Evolutionary conservation across 2,329 filamentous ascomycete genomes (phyloP).

Genomic region (Didymella lethalis): DNA sequence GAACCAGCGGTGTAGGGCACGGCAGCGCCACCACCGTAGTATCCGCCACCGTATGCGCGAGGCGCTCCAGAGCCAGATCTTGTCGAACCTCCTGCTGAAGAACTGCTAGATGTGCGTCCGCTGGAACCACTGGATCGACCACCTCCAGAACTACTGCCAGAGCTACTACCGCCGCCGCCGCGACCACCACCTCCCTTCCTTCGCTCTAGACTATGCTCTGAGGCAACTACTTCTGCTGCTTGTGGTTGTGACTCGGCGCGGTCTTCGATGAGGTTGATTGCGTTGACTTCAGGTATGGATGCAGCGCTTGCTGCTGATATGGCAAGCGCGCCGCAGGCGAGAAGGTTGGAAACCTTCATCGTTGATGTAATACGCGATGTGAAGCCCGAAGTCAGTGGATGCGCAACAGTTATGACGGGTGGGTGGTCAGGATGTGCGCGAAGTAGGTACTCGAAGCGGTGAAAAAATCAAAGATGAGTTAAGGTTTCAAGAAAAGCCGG

Average conservation of each 20-base stretch:
- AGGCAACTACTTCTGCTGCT: slow-evolving; percentile 37
- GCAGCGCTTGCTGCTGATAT: slow-evolving; percentile 34
- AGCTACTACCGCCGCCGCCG: slow-evolving; percentile 31
- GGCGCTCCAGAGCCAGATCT: slow-evolving; percentile 65
- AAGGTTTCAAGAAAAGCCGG: slow-evolving; percentile 1
- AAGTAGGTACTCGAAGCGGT: slow-evolving; percentile 5
- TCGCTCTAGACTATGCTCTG: slow-evolving; percentile 47
- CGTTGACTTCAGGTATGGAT: slow-evolving; percentile 40
- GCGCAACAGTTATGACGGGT: background rate
- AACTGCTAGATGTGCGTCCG: slow-evolving; percentile 35
- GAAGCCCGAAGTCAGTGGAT: background rate
- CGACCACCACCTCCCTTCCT: slow-evolving; percentile 51
- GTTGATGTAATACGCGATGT: slow-evolving; percentile 7
- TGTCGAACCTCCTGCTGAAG: slow-evolving; percentile 55
- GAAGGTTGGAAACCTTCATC: slow-evolving; percentile 40
- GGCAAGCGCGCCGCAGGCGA: slow-evolving; percentile 35
- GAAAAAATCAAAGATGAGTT: slow-evolving; percentile 6
- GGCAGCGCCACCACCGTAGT: slow-evolving; percentile 68
- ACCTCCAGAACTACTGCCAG: slow-evolving; percentile 22
- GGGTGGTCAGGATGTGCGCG: background rate
- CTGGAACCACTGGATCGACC: slow-evolving; percentile 23
- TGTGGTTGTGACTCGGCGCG: slow-evolving; percentile 26
- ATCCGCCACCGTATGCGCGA: slow-evolving; percentile 67
- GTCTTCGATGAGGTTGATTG: slow-evolving; percentile 33
- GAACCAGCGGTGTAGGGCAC: slow-evolving; percentile 68